Percentiles rank a stretch among this genome's conserved stretches.
Conservation (phyloP, 73 alveolate genomes). For the Symbiodinium natans region DNA sequence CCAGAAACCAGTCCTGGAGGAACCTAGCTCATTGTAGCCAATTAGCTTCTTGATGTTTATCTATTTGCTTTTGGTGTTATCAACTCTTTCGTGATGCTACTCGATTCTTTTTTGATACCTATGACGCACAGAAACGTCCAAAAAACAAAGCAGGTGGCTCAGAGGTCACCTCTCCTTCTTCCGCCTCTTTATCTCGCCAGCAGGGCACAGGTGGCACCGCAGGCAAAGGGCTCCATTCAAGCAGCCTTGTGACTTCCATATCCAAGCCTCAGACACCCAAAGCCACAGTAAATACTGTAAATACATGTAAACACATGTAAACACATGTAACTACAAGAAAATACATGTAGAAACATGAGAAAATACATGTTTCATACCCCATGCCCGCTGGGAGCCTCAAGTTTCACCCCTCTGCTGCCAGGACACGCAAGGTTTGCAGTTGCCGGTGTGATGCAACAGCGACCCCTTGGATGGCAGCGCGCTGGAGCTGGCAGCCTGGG, state of each 20-base stretch:
- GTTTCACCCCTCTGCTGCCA: background rate
- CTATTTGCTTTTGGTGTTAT: no score
- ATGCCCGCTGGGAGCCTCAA: background rate
- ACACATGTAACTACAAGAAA: background rate
- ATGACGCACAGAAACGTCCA: no score
- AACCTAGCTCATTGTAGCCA: no score
- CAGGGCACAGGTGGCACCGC: conserved; percentile 89
- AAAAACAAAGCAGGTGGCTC: no score
- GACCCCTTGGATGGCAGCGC: conserved; percentile 60
- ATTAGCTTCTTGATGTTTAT: no score
- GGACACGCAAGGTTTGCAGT: conserved; percentile 68
- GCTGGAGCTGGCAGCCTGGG: background rate
- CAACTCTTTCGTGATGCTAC: no score
- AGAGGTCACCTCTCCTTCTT: conserved; percentile 73
- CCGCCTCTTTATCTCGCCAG: conserved; percentile 83
- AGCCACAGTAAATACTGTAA: background rate
- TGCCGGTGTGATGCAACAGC: conserved; percentile 54
- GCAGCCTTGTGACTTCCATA: conserved; percentile 90
- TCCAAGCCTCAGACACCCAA: background rate
- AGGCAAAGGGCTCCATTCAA: conserved; percentile 69
- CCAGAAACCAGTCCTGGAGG: no score
- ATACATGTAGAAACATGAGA: background rate
- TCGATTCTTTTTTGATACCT: no score
- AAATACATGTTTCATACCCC: no score
- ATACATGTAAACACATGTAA: background rate